Evolutionary conservation across 306 rosid species (phyloP), one percentile per base, ranked within the genome.

Genomic region (Parietaria judaica): DNA sequence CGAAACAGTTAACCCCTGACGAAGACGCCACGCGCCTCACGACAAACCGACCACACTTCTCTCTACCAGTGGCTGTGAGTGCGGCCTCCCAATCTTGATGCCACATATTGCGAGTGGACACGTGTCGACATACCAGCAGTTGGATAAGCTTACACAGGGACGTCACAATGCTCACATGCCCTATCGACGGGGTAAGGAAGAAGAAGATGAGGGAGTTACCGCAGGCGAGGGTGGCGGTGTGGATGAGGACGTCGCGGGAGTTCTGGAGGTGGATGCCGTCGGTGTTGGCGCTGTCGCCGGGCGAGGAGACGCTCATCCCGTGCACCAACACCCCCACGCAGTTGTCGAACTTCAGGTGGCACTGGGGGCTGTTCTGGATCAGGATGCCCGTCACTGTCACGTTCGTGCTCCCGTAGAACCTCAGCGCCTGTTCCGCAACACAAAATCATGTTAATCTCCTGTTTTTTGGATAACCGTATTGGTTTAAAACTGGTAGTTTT

Each of bases 261-360:
- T 88, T 82, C 79, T 92, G 99, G 13, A 92, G 84, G 78, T 92
- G 99, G 77, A 92, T 88, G 63, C 99, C 99, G 61, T 92, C 99
- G 0, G 99, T 92, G 76, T 92, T 88, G 50, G 89, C 90, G 50
- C 99, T 92, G 61, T 86, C 75, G 13, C 85, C 95, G 2, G 99
- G 99, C 35, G 99, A 92, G 4, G 94, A 84, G 45, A 92, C 62
- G 58, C 43, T 80, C 48, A 88, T 69, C 68, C 79, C 80, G 71
- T 82, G 99, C 53, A 92, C 96, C 72, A 84, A 17, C 11, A 92
- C 99, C 51, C 96, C 95, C 46, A 68, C 68, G 66, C 99, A 92
- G 77, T 72, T 84, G 74, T 92, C 99, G 74, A 92, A 92, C 75
- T 92, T 92, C 69, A 92, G 99, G 73, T 92, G 99, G 58, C 82